Base-by-base conservation (phyloP, 345 rosid genomes). In the Excoecaria cochinchinensis region DNA sequence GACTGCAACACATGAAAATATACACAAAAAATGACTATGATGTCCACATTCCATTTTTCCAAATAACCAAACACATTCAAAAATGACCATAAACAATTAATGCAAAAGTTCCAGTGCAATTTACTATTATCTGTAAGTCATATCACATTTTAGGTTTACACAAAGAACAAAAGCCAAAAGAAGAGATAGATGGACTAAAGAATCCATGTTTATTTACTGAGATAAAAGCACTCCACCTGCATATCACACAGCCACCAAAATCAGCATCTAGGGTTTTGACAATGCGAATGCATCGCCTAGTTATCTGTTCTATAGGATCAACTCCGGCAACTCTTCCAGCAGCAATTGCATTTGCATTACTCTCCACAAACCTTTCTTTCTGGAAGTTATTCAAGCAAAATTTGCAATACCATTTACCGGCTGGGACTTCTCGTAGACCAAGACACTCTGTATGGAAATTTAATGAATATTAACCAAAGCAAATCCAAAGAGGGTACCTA, bases 291-390 rank as follows among this genome's bases (percentile, higher is more conserved):
- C 95, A 91, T 79, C 98, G 82, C 78, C 84, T 86, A 36, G 92
- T 84, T 80, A 95, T 95, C 84, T 95, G 87, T 67, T 86, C 94
- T 69, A 92, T 89, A 31, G 97, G 93, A 86, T 95, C 99, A 81
- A 89, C 87, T 83, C 98, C 99, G 6, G 85, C 84, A 83, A 93
- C 86, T 79, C 96, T 90, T 59, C 98, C 97, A 73, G 97, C 99
- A 24, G 98, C 98, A 76, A 89, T 71, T 39, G 99, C 97, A 81
- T 95, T 90, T 61, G 77, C 88, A 82, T 90, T 93, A 60, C 56
- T 81, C 80, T 89, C 92, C 77, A 88, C 96, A 69, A 85, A 86
- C 75, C 83, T 93, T 81, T 91, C 98, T 76, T 80, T 89, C 74
- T 87, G 84, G 63, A 87, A 82, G 75, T 66, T 84, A 77, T 86